Percentiles rank a stretch among this genome's conserved stretches.
phyloP scores from a whole-genome alignment of 2,329 filamentous ascomycete genomes.

The Microcera coccophila region DNA sequence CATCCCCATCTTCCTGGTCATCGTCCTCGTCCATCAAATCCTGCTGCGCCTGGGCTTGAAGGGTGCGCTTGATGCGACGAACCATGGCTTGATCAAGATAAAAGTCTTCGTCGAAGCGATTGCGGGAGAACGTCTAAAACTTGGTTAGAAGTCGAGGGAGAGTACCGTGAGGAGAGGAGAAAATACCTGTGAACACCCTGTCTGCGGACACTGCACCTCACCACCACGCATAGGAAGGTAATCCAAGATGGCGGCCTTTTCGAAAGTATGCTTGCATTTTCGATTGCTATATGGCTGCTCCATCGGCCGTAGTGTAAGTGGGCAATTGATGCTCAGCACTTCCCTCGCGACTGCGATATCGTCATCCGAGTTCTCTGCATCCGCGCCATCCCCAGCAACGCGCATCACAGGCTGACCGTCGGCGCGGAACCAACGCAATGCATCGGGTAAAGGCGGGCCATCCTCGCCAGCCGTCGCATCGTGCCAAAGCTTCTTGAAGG shows the following conservation, averaged over 20 bases:
- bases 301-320: constrained; percentile 62
- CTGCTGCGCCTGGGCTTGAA: constrained; percentile 41
- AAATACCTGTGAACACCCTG: constrained; percentile 58
- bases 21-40: constrained; percentile 38
- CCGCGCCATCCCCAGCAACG: constrained; percentile 19
- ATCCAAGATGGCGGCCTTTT: constrained; percentile 60
- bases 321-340: constrained; percentile 64
- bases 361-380: constrained; percentile 52
- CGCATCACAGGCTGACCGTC: constrained; percentile 42
- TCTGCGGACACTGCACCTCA: constrained; percentile 57
- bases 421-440: constrained; percentile 51
- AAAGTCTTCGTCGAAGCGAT: constrained; percentile 45
- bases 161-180: background rate
- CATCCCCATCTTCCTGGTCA: constrained; percentile 18
- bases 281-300: constrained; percentile 62
- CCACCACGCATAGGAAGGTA: constrained; percentile 42
- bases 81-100: constrained; percentile 53
- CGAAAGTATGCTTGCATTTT: constrained; percentile 70
- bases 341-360: constrained; percentile 65
- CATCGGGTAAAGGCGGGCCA: constrained; percentile 49
- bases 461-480: constrained; percentile 48
- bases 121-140: constrained; percentile 43
- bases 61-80: constrained; percentile 55
- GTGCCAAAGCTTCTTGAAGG: constrained; percentile 58
- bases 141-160: background rate